Evolutionary conservation across 2,329 filamentous ascomycete species (phyloP), one percentile per base, ranked within the genome.

Genomic region (Ophiostoma ulmi): DNA sequence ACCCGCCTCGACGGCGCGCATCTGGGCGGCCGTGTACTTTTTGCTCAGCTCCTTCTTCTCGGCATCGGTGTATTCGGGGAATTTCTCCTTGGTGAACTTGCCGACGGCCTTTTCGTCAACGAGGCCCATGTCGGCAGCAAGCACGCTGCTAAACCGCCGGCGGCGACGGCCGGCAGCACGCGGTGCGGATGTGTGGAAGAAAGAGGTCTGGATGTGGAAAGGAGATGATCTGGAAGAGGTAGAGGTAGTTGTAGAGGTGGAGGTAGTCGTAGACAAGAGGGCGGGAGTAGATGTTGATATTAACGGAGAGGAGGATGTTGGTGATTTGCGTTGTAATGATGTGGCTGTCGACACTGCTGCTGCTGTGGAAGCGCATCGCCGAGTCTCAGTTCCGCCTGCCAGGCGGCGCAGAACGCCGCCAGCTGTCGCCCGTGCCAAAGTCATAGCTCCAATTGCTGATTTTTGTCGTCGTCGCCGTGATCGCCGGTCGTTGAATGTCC

Each of bases 11-110:
- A 98, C 88, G 71, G 93, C 92, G 70, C 87, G 88, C 75, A 96
- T 84, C 82, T 98, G 94, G 78, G 90, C 88, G 20, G 89, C 85
- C 0, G 92, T 91, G 83, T 97, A 98, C 75, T 86, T 86, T 77
- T 87, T 81, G 72, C 80, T 80, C 71, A 97, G 84, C 26, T 80
- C 76, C 72, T 84, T 83, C 76, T 87, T 86, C 77, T 95, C 89
- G 74, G 88, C 84, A 58, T 84, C 80, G 17, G 87, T 88, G 81
- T 93, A 95, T 17, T 86, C 83, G 73, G 88, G 84, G 76, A 88
- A 89, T 63, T 80, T 78, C 61, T 85, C 77, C 73, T 81, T 77
- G 70, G 80, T 79, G 75, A 81, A 86, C 74, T 81, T 75, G 31
- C 81, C 77, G 73, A 87, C 75, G 70, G 80, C 79, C 48, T 81